These are phyloP conservation scores for Saccharum officinarum DNA, from an alignment of 176 grass and related monocot species.

Conservation along the genomic window DNA sequence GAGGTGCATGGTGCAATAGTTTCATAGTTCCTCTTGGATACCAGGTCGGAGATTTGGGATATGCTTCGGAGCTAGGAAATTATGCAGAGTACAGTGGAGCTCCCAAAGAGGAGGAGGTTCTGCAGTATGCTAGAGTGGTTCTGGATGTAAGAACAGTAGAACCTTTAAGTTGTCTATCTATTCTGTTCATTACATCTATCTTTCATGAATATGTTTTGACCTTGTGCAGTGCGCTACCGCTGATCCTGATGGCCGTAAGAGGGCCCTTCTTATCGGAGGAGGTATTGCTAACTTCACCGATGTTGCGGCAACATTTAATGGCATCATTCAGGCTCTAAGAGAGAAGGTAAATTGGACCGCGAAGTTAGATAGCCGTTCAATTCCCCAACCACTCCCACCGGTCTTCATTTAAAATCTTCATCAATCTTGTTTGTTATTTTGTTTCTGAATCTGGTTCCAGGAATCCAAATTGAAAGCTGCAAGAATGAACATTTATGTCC, in stretches of 20 bases:
- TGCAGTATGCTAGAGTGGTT: slow-evolving; percentile 95
- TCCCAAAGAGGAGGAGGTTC: slow-evolving; percentile 91
- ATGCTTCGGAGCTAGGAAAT: slow-evolving; percentile 93
- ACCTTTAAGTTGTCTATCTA: background rate
- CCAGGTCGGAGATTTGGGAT: slow-evolving; percentile 93
- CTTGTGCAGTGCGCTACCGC: slow-evolving; percentile 67
- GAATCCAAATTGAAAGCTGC: slow-evolving; percentile 93
- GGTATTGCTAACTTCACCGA: slow-evolving; percentile 98
- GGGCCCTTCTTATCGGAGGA: slow-evolving; percentile 90
- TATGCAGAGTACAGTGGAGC: slow-evolving; percentile 98
- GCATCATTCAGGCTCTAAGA: slow-evolving; percentile 87
- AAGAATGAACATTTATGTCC: slow-evolving; percentile 86
- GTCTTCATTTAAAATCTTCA: slow-evolving; percentile 38
- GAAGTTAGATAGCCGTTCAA: slow-evolving; percentile 10
- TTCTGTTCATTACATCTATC: background rate
- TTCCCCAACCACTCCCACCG: slow-evolving; percentile 26
- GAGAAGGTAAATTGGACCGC: slow-evolving; percentile 63
- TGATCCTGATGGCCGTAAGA: slow-evolving; percentile 90
- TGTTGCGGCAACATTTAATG: slow-evolving; percentile 90
- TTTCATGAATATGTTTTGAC: background rate
- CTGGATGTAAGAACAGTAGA: slow-evolving; percentile 64
- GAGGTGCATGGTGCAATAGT: background rate
- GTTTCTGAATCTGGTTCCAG: slow-evolving; percentile 39
- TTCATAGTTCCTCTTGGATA: slow-evolving; percentile 16
- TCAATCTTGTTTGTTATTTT: slow-evolving; percentile 8